Base-by-base conservation (phyloP, 257 asterid species). In the Nyctanthes arbortristis region DNA sequence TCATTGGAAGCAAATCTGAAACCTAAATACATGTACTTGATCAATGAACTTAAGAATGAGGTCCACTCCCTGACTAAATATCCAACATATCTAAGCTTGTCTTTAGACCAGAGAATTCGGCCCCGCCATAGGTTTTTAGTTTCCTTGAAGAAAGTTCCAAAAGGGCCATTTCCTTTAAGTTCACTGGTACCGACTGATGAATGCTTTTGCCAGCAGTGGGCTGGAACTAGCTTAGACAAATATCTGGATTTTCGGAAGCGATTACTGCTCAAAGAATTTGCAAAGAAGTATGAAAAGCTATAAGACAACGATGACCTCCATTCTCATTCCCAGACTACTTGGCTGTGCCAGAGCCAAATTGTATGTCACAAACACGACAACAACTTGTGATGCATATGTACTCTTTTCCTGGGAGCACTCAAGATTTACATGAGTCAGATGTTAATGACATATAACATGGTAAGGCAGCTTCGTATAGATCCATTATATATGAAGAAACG, bases 61-160 rank as follows among this genome's bases (percentile, higher is more conserved):
- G 97, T 85, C 73, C 93, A 84, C 14, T 84, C 95, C 33, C 80
- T 93, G 63, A 85, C 95, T 68, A 93, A 93, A 75, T 90, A 93
- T 76, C 97, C 98, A 0, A 93, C 43, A 64, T 93, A 93, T 85
- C 80, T 93, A 36, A 90, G 98, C 82, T 80, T 93, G 79, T 93
- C 98, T 24, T 73, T 93, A 64, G 98, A 93, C 81, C 98, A 90
- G 84, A 79, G 97, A 77, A 93, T 93, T 81, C 87, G 95, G 54
- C 97, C 98, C 18, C 90, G 98, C n/a, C 97, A 93, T 69, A 81
- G 88, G 20, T 90, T 88, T 79, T 81, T 93, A 86, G 95, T 93
- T 77, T 80, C 88, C 25, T 78, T 93, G 79, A 93, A 88, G 84
- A 93, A 87, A 79, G 96, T 91, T 68, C 98, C 96, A 0, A 88